These are phyloP conservation scores for Fusarium succisae DNA, from an alignment of 2,329 filamentous ascomycete genomes.

Conservation along the genomic window DNA sequence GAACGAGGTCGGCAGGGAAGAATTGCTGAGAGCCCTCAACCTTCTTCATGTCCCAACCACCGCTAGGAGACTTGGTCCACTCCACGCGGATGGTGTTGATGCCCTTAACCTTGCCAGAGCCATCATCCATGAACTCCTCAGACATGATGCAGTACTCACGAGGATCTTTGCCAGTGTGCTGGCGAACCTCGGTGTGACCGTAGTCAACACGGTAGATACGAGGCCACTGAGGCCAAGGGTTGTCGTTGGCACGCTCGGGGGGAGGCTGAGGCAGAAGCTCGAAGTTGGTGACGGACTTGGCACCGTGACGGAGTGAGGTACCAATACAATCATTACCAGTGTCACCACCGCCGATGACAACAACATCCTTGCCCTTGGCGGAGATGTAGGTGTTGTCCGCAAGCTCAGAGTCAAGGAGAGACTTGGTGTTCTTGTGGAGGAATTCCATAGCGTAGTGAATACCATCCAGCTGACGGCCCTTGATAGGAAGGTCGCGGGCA, in stretches of 20 bases:
- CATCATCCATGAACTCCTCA: conserved; percentile 93
- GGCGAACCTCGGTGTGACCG: conserved; percentile 93
- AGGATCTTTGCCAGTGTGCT: conserved; percentile 94
- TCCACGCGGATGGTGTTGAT: conserved; percentile 97
- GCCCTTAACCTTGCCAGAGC: conserved; percentile 86
- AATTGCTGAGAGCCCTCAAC: conserved; percentile 92
- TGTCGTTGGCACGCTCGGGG: conserved; percentile 88
- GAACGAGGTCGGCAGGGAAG: conserved; percentile 94
- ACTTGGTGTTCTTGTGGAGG: conserved; percentile 97
- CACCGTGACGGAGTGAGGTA: conserved; percentile 93
- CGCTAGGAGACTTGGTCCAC: conserved; percentile 89
- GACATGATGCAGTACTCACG: conserved; percentile 99
- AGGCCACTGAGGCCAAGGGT: conserved; percentile 98
- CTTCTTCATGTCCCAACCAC: conserved; percentile 99
- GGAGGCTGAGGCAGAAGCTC: conserved; percentile 94
- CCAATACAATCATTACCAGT: conserved; percentile 98
- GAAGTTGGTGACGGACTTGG: conserved; percentile 96
- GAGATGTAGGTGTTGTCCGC: conserved; percentile 88
- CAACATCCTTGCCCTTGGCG: conserved; percentile 93
- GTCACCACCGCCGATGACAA: conserved; percentile 97
- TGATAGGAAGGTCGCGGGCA: conserved; percentile 90
- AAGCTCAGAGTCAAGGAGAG: conserved; percentile 89
- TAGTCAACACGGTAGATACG: conserved; percentile 99
- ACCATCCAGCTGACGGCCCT: conserved; percentile 85
- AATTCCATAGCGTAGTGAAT: conserved; percentile 99